phyloP scores from a whole-genome alignment of 164 flowering plant genomes.

The Piper betle region DNA sequence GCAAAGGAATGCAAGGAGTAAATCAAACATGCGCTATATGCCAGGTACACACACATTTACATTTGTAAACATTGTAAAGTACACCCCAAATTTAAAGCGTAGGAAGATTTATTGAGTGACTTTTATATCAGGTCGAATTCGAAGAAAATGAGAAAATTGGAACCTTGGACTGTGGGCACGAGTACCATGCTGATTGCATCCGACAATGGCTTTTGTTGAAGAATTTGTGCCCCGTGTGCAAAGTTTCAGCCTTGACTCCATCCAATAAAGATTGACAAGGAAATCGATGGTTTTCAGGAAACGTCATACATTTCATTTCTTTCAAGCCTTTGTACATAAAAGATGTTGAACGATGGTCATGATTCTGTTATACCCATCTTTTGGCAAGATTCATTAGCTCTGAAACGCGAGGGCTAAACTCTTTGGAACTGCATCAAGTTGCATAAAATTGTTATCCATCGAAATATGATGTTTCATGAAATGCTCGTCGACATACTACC shows the following conservation, averaged over 20 bases:
- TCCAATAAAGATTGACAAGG: neutral
- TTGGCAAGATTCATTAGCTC: too few relatives aligned
- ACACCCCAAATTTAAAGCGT: too few relatives aligned
- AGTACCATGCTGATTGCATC: constrained; percentile 72
- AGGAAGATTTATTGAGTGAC: too few relatives aligned
- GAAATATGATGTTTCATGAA: too few relatives aligned
- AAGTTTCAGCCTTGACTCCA: constrained; percentile 37
- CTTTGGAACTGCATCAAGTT: too few relatives aligned
- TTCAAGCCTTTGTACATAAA: constrained; percentile 11
- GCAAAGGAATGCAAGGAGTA: constrained; percentile 19
- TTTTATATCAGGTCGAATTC: constrained; percentile 34
- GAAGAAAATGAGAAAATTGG: constrained; percentile 40
- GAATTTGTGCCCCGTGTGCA: constrained; percentile 89
- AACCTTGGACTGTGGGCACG: constrained; percentile 67
- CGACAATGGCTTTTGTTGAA: constrained; percentile 69
- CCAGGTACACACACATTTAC: constrained; percentile 35
- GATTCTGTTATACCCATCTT: neutral
- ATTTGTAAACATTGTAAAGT: too few relatives aligned
- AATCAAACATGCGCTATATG: constrained; percentile 60
- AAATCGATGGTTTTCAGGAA: neutral
- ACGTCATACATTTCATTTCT: neutral
- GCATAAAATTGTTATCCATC: too few relatives aligned
- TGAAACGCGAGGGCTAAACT: too few relatives aligned
- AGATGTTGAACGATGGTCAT: constrained; percentile 2
- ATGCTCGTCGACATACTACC: too few relatives aligned